These are phyloP conservation scores for Gentiana straminea DNA, from an alignment of 257 asterid species.

Conservation along the genomic window DNA sequence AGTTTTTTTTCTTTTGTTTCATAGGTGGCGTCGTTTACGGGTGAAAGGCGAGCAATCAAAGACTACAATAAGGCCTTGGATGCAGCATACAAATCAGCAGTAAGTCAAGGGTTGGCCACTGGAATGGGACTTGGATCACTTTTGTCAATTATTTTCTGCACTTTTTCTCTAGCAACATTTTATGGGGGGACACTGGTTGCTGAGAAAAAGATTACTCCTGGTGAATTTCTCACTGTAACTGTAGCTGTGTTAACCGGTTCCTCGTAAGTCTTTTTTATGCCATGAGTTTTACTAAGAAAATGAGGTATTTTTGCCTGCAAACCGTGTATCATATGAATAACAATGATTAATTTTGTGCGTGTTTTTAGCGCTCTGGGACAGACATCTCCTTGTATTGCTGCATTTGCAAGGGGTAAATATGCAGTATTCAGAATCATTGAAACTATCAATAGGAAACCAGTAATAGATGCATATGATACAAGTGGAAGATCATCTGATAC, in stretches of 20 bases:
- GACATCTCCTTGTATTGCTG: slow-evolving; percentile 38
- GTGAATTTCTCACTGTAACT: slow-evolving; percentile 5
- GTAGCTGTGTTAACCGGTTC: slow-evolving; percentile 6
- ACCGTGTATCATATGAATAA: neutral
- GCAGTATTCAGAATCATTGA: slow-evolving; percentile 34
- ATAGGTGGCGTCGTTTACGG: slow-evolving; percentile 63
- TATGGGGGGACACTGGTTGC: slow-evolving; percentile 26
- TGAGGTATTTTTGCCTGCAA: neutral
- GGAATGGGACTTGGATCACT: slow-evolving; percentile 50
- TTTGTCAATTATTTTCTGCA: slow-evolving; percentile 31
- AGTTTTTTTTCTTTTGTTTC: neutral
- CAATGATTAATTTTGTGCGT: neutral
- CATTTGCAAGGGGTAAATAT: slow-evolving; percentile 37
- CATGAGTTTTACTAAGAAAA: neutral
- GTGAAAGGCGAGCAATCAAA: slow-evolving; percentile 42
- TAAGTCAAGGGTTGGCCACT: slow-evolving; percentile 54
- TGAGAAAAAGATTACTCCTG: slow-evolving; percentile 1
- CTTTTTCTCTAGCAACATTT: slow-evolving; percentile 61
- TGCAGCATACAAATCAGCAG: slow-evolving; percentile 41
- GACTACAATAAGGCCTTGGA: slow-evolving; percentile 39
- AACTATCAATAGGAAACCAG: slow-evolving; percentile 30
- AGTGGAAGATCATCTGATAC: slow-evolving; percentile 19
- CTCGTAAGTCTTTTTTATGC: slow-evolving; percentile 1
- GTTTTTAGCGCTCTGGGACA: slow-evolving; percentile 37
- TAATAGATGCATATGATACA: neutral